Evolutionary conservation across 106 monocot genomes (phyloP).

Genomic region (Vanilla planifolia): DNA sequence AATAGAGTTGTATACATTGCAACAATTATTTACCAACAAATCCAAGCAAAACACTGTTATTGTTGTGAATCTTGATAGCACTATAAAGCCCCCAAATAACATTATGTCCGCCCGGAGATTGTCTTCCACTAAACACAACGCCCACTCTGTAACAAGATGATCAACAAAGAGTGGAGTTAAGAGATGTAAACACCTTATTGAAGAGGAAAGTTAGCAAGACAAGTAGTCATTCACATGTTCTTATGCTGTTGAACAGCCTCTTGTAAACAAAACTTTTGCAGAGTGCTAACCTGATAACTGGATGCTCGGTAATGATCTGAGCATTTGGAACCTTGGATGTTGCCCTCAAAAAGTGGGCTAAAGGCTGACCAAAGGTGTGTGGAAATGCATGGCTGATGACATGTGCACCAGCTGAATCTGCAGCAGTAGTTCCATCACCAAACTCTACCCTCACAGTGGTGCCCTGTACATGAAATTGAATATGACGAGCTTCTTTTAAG

Average conservation of each 20-base stretch:
- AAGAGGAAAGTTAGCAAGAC: background rate
- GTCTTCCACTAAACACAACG: slow-evolving; percentile 87
- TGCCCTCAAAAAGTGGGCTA: slow-evolving; percentile 63
- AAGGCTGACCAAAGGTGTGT: slow-evolving; percentile 66
- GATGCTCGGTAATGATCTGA: slow-evolving; percentile 59
- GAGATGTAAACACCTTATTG: background rate
- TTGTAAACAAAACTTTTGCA: no score
- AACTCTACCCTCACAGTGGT: slow-evolving; percentile 80
- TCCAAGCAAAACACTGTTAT: slow-evolving; percentile 67
- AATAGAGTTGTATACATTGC: background rate
- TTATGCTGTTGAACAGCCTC: no score
- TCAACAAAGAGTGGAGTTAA: background rate
- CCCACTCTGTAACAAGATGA: slow-evolving; percentile 62
- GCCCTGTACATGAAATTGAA: slow-evolving; percentile 33
- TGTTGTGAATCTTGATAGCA: slow-evolving; percentile 78
- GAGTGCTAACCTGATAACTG: slow-evolving; percentile 34
- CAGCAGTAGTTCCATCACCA: slow-evolving; percentile 63
- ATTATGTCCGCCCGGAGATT: slow-evolving; percentile 98
- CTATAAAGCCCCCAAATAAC: slow-evolving; percentile 84
- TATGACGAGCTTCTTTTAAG: background rate
- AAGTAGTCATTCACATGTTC: no score
- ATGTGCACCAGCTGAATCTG: slow-evolving; percentile 46
- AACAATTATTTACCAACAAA: slow-evolving; percentile 65
- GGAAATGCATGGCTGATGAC: slow-evolving; percentile 58
- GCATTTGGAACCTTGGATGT: slow-evolving; percentile 54